Evolutionary conservation across 2,329 filamentous ascomycete genomes (phyloP), one percentile per base, ranked within the genome.

Genomic region (Aspergillus carbonarius): DNA sequence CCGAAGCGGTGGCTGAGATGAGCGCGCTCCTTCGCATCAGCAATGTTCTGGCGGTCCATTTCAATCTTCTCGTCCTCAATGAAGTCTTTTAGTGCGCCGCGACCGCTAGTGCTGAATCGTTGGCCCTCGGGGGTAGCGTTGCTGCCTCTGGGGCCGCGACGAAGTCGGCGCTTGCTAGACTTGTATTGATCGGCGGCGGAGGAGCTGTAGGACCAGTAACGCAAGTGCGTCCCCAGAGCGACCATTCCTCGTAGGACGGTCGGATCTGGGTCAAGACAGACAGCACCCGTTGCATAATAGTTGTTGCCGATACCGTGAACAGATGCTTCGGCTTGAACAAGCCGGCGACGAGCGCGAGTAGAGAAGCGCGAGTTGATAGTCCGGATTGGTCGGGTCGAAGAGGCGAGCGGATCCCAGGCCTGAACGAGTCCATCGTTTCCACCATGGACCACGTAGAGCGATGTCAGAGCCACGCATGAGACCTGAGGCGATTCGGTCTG

Each of bases 131-230:
- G 76, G 8, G 69, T 70, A 5, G 77, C 78, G 66, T 89, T 89
- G 67, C 80, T 85, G 20, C 85, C 83, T 35, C 86, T 82, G 62
- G 86, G 87, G 1, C 86, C 84, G 58, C 91, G 88, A 37, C 91
- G 88, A 13, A 88, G 78, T 8, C 87, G 88, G n/a, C 92, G 89
- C 75, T 96, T 96, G 62, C 85, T 90, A 57, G 87, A 87, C 52
- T 88, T 85, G 60, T 88, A 86, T 60, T 92, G 87, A 67, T 89
- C 88, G 0, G 88, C 88, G 9, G 83, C 83, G 23, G 84, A 83
- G n/a, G 92, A 93, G 73, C 91, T 96, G 72, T 96, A 98, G 3
- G 90, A 88, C 95, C 95, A 99, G 73, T 92, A 98, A 12, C 92
- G 89, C 17, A 99, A 78, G 68, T 93, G 90, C 0, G 90, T 90